Percentiles rank a stretch among this genome's conserved stretches.
Conservation (phyloP, 495 filamentous ascomycete genomes). For the Achaetomiella virescens region DNA sequence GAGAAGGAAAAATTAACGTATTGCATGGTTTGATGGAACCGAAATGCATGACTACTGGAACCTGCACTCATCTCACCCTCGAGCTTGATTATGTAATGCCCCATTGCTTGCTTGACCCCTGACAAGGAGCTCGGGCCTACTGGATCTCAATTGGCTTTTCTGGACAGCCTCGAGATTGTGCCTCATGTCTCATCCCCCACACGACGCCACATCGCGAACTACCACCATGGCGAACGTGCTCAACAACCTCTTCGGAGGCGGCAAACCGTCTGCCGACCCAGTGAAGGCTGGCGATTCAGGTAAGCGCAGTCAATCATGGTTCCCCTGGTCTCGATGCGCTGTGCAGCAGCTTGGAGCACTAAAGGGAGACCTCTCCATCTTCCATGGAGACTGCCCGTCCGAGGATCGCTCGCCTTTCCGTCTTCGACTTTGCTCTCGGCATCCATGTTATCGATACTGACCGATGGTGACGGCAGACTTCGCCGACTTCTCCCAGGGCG, state of each 20-base stretch:
- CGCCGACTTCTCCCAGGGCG: slow-evolving; percentile 67
- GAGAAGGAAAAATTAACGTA: no score
- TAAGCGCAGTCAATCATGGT: slow-evolving; percentile 31
- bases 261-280: slow-evolving; percentile 45
- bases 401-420: no score
- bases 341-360: background rate
- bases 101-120: background rate
- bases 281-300: slow-evolving; percentile 50
- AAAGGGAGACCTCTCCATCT: background rate
- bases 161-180: background rate
- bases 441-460: slow-evolving; percentile 1
- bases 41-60: no score
- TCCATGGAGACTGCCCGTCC: no score
- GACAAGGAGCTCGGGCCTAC: background rate
- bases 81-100: background rate
- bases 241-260: slow-evolving; percentile 62
- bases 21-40: no score
- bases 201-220: slow-evolving; percentile 1
- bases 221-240: slow-evolving; percentile 59
- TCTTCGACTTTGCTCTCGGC: background rate
- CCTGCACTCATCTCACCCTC: background rate
- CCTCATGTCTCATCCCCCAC: slow-evolving; percentile 9
- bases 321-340: background rate
- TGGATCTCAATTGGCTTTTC: background rate
- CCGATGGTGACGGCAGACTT: slow-evolving; percentile 51